Percentiles rank a stretch among this genome's conserved stretches.
Conservation (phyloP, 345 rosid species). For the Erysimum cheiranthoides region DNA sequence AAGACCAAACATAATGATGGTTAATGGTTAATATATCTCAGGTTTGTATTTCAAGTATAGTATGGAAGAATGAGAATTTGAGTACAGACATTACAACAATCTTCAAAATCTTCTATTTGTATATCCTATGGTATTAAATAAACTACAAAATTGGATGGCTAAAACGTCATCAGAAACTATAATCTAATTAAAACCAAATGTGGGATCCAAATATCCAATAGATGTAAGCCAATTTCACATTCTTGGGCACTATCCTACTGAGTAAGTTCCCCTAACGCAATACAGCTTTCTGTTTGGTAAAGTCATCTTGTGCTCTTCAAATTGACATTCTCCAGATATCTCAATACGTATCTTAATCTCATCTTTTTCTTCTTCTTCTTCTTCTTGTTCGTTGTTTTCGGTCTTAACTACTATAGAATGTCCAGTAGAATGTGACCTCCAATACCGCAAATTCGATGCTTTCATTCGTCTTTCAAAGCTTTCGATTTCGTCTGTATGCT, state of each 20-base stretch:
- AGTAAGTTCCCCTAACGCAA: slow-evolving; percentile 57
- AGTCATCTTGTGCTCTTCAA: slow-evolving; percentile 56
- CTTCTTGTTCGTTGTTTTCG: slow-evolving; percentile 26
- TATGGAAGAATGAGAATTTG: slow-evolving; percentile 7
- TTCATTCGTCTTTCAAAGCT: slow-evolving; percentile 41
- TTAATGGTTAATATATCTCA: neutral
- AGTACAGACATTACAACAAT: slow-evolving; percentile 10
- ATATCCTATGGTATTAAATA: slow-evolving; percentile 16
- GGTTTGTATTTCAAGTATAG: slow-evolving; percentile 31
- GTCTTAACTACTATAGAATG: slow-evolving; percentile 56
- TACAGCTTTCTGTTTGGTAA: slow-evolving; percentile 54
- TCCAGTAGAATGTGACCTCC: slow-evolving; percentile 81
- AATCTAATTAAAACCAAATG: neutral
- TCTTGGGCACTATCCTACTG: slow-evolving; percentile 24
- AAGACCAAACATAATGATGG: neutral
- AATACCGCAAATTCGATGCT: slow-evolving; percentile 45
- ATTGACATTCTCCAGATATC: slow-evolving; percentile 45
- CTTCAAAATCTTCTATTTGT: slow-evolving; percentile 17
- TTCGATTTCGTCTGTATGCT: slow-evolving; percentile 42
- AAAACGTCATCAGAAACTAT: neutral
- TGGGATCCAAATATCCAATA: neutral
- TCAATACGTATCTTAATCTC: slow-evolving; percentile 43
- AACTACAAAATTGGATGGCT: neutral
- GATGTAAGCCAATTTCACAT: slow-evolving; percentile 18
- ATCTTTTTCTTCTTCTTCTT: slow-evolving; percentile 30